phyloP scores from a whole-genome alignment of 148 eudicot species.

The Suaeda aralocaspica region DNA sequence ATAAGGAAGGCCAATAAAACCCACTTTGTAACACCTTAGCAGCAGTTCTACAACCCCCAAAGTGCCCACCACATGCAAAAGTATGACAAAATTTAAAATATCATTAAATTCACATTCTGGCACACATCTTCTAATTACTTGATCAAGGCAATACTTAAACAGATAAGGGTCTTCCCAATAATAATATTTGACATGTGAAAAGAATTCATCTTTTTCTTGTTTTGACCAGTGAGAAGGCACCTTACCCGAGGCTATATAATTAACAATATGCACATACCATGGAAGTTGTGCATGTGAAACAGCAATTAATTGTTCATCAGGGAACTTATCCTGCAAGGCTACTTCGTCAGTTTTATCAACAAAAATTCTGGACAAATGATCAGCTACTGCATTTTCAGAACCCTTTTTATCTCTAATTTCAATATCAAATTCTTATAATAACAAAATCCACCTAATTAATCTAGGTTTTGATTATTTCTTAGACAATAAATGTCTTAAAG shows the following conservation, averaged over 20 bases:
- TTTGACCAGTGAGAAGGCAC: not conserved
- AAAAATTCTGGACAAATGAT: not conserved
- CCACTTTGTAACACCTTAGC: not conserved
- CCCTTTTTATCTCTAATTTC: conserved; percentile 8
- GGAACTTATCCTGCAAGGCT: not conserved
- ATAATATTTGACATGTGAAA: not conserved
- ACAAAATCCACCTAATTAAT: not conserved
- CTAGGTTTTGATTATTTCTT: not conserved
- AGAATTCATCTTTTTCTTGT: not conserved
- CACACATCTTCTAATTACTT: not conserved
- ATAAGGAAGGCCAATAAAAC: conserved; percentile 7
- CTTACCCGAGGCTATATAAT: not conserved
- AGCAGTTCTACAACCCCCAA: not conserved
- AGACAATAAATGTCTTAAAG: not conserved
- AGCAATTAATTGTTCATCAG: not conserved
- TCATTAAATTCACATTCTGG: not conserved
- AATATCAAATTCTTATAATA: not conserved
- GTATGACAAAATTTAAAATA: not conserved
- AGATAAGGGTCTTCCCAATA: not conserved
- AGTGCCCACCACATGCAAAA: not conserved
- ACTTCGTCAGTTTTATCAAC: not conserved
- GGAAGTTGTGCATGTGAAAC: not conserved
- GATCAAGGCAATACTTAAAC: not conserved
- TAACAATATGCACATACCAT: not conserved
- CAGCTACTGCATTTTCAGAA: not conserved